These are phyloP conservation scores for Tephrocybe sp. DNA, from an alignment of 768 basidiomycete genomes.

Conservation along the genomic window DNA sequence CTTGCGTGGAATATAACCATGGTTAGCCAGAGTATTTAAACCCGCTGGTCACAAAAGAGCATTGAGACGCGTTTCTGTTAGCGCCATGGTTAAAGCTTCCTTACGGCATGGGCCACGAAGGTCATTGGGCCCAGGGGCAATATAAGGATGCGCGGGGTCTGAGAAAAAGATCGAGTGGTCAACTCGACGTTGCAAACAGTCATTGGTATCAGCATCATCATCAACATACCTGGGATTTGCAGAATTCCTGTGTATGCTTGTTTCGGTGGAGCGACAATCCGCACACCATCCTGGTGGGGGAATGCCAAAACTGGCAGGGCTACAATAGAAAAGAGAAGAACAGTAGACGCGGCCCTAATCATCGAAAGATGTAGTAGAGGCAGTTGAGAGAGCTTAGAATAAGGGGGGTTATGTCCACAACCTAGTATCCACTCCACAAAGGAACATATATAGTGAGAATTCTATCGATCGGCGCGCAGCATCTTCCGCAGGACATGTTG, in stretches of 20 bases:
- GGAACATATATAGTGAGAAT: no score
- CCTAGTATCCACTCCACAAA: no score
- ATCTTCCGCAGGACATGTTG: no score
- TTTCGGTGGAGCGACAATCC: conserved; percentile 10
- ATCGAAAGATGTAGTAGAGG: no score
- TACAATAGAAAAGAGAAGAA: no score
- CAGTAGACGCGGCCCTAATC: no score
- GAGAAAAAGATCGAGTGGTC: not conserved
- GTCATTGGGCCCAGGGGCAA: conserved; percentile 5
- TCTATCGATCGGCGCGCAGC: no score
- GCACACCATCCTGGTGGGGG: conserved; percentile 7
- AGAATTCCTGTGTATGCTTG: conserved; percentile 5
- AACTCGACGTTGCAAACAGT: not conserved
- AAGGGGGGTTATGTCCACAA: no score
- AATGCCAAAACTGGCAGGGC: conserved; percentile 5
- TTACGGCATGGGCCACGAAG: conserved; percentile 17
- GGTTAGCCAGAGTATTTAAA: conserved; percentile 16
- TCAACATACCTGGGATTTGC: conserved; percentile 10
- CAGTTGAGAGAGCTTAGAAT: no score
- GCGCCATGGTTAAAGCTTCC: not conserved
- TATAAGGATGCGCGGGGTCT: conserved; percentile 12
- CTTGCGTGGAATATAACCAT: conserved; percentile 16
- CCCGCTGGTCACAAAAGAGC: conserved; percentile 5
- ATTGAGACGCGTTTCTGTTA: not conserved
- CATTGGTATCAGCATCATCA: not conserved